These are phyloP conservation scores for Colletotrichum liriopes DNA, from an alignment of 2,329 filamentous ascomycete genomes.

Conservation along the genomic window DNA sequence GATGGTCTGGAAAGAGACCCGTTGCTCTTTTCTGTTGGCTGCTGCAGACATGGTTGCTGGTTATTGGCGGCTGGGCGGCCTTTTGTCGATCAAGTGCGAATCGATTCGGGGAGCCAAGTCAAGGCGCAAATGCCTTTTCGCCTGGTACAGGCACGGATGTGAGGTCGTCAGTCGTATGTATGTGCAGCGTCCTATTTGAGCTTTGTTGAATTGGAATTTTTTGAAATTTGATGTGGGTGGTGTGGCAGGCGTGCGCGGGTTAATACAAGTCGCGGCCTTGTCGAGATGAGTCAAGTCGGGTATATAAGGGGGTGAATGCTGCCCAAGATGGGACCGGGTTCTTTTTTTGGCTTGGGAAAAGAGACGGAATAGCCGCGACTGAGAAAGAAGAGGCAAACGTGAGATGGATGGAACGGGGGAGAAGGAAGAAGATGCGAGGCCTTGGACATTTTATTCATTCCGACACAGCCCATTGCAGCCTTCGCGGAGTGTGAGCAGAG, in stretches of 20 bases:
- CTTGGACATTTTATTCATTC: constrained; percentile 39
- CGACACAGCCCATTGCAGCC: constrained; percentile 37
- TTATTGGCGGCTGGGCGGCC: constrained; percentile 6
- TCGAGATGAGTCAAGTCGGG: constrained; percentile 41
- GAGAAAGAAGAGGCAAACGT: constrained; percentile 10
- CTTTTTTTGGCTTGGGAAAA: constrained; percentile 29
- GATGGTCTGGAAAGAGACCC: constrained; percentile 40
- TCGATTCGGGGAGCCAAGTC: constrained; percentile 12
- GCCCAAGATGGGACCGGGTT: constrained; percentile 32
- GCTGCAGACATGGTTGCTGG: constrained; percentile 41
- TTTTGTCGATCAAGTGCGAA: constrained; percentile 29
- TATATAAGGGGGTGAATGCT: constrained; percentile 40
- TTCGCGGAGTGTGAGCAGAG: constrained; percentile 18
- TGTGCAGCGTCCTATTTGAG: constrained; percentile 18
- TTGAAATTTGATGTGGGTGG: constrained; percentile 36
- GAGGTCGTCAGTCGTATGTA: constrained; percentile 15
- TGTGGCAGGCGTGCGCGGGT: constrained; percentile 33
- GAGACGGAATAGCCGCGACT: constrained; percentile 26
- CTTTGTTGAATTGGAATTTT: constrained; percentile 17
- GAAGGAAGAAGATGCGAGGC: constrained; percentile 28
- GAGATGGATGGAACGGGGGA: constrained; percentile 27
- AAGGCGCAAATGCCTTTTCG: constrained; percentile 14
- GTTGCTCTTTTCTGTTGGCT: constrained; percentile 39
- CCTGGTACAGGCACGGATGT: constrained; percentile 9
- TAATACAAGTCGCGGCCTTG: constrained; percentile 37